phyloP scores from a whole-genome alignment of 371 early-diverging fungal species.

The Mortierella polycephala region DNA sequence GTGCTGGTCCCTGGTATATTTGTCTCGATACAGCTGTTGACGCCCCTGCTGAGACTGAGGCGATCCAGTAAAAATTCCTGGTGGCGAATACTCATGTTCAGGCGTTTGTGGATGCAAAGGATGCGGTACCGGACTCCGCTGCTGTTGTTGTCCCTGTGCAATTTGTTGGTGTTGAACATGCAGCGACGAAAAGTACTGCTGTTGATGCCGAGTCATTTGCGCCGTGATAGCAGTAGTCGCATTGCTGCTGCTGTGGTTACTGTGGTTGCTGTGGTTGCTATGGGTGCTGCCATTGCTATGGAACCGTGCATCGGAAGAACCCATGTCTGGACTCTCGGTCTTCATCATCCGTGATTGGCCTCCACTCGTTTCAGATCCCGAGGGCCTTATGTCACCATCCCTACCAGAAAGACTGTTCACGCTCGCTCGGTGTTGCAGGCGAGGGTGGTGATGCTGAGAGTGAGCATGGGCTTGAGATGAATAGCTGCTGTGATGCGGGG shows the following conservation, averaged over 20 bases:
- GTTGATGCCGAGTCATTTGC: slow-evolving; percentile 4
- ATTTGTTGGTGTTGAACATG: slow-evolving; percentile 14
- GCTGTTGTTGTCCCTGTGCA: slow-evolving; percentile 6
- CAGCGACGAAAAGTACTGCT: slow-evolving; percentile 15
- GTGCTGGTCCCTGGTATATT: background rate
- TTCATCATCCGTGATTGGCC: slow-evolving; percentile 10
- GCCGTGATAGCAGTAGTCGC: background rate
- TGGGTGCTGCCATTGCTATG: background rate
- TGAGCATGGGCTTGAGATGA: no score
- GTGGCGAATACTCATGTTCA: slow-evolving; percentile 9
- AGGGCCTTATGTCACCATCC: slow-evolving; percentile 7
- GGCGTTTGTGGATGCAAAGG: slow-evolving; percentile 10
- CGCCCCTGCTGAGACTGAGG: background rate
- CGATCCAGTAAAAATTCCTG: slow-evolving; percentile 1
- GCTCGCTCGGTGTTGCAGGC: slow-evolving; percentile 23
- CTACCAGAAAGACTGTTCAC: slow-evolving; percentile 17
- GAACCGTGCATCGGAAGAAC: slow-evolving; percentile 3
- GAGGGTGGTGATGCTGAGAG: background rate
- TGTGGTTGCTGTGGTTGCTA: no score
- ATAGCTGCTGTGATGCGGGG: background rate
- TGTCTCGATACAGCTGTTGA: slow-evolving; percentile 12
- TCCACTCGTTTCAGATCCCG: slow-evolving; percentile 1
- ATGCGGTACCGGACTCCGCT: background rate
- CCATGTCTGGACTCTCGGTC: slow-evolving; percentile 25
- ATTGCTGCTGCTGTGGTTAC: slow-evolving; percentile 3